Base-by-base conservation (phyloP, 2,329 filamentous ascomycete species). In the Penicillium sp. region DNA sequence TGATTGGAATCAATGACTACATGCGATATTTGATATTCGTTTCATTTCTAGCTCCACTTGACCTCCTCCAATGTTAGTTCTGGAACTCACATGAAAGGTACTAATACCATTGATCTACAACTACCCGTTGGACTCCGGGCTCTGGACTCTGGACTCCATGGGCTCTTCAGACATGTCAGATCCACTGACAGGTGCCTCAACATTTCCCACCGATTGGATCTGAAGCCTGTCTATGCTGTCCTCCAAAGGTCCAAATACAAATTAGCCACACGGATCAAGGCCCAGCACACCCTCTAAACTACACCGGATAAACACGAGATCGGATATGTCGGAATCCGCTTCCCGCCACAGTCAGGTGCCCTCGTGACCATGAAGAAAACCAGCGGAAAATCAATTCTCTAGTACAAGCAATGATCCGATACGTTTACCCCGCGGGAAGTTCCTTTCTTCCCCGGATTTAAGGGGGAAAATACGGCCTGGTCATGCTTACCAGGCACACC, bases 261-360 rank as follows among this genome's bases (percentile, higher is more conserved):
- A 33, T 12, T 23, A 55, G 5, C 29, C 53, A 55, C 27, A 43
- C 53, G 46, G 38, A 43, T 43, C 13, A 35, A 17, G 13, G 3
- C 15, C 37, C 53, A 49, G 2, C 27, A 50, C 46, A 50, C 38
- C 53, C 21, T 29, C 23, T 43, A 1, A 13, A 15, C 12, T 10
- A 29, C 23, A n/a, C 19, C 17, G 40, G 19, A 37, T 23, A 50
- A 52, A 25, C 17, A 57, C 9, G 21, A 56, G 23, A 29, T 27
- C 46, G 50, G 50, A 41, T 31, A 25, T 43, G 19, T 41, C 60
- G 61, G 62, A 59, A 62, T 60, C 49, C 53, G 50, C 48, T 62
- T 63, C 50, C 59, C 55, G 61, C 7, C 15, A 23, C 33, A 41
- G 43, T 17, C 25, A 33, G 7, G 6, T 35, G 23, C 38, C 29